phyloP scores from a whole-genome alignment of 2,329 filamentous ascomycete genomes.

The Alternaria arbusti region DNA sequence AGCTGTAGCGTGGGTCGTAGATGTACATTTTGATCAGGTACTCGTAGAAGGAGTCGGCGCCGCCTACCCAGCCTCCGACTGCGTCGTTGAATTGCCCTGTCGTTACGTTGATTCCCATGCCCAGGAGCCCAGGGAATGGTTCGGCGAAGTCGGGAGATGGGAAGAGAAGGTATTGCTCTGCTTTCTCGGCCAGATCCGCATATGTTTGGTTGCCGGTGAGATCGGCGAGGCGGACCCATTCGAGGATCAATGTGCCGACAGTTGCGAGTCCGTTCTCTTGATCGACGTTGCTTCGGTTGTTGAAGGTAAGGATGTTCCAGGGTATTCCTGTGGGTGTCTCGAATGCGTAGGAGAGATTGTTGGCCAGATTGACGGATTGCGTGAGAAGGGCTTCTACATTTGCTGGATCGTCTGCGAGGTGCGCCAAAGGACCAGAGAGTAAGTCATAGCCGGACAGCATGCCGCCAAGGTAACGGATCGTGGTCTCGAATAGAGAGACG shows the following conservation, averaged over 20 bases:
- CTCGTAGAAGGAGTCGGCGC: constrained; percentile 83
- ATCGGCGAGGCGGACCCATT: constrained; percentile 84
- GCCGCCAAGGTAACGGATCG: constrained; percentile 84
- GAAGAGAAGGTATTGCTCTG: constrained; percentile 71
- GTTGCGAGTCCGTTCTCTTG: constrained; percentile 75
- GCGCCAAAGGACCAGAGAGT: constrained; percentile 68
- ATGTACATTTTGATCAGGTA: constrained; percentile 92
- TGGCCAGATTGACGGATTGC: constrained; percentile 73
- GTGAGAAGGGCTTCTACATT: constrained; percentile 66
- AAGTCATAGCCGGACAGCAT: constrained; percentile 79
- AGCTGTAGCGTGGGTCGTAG: constrained; percentile 72
- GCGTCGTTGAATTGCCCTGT: constrained; percentile 72
- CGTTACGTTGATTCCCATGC: constrained; percentile 68
- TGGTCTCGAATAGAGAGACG: constrained; percentile 87
- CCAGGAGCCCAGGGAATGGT: constrained; percentile 79
- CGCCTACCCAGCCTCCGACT: constrained; percentile 76
- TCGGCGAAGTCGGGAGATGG: constrained; percentile 68
- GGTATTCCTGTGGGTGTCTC: constrained; percentile 78
- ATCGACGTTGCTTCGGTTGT: constrained; percentile 56
- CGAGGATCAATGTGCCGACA: constrained; percentile 77
- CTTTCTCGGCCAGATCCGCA: constrained; percentile 68
- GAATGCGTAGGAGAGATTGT: constrained; percentile 78
- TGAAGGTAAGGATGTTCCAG: constrained; percentile 70
- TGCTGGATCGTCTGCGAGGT: constrained; percentile 54
- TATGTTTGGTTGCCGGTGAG: constrained; percentile 73